Percentiles rank a stretch among this genome's conserved stretches.
Conservation (phyloP, 129 eudicot genomes). For the Dittrichia graveolens region DNA sequence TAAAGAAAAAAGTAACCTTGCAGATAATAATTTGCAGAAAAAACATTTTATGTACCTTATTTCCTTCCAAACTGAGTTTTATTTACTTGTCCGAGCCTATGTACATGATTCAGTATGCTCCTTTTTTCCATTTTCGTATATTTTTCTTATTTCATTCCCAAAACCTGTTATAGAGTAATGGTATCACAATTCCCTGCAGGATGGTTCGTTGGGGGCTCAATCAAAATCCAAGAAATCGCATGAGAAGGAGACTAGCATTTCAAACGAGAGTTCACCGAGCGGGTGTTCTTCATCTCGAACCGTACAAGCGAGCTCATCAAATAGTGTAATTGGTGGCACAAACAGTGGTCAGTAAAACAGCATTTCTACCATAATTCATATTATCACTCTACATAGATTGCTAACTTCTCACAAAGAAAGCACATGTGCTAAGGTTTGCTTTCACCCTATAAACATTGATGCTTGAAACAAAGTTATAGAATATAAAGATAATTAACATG, state of each 20-base stretch:
- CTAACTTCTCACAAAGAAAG: conserved; percentile 34
- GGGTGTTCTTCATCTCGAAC: conserved; percentile 82
- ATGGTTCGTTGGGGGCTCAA: conserved; percentile 45
- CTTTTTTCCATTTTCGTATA: not conserved
- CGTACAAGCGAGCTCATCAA: conserved; percentile 76
- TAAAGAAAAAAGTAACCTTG: not conserved
- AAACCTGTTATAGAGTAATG: conserved; percentile 9
- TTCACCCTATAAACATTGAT: conserved; percentile 11
- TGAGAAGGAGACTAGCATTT: conserved; percentile 54
- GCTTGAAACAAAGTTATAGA: not conserved
- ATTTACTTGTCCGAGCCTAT: no score
- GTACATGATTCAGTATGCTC: not conserved
- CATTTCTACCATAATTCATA: conserved; percentile 1
- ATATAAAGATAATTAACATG: no score
- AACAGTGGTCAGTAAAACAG: conserved; percentile 33
- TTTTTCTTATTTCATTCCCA: not conserved
- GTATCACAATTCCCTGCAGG: conserved; percentile 48
- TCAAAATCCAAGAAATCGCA: conserved; percentile 47
- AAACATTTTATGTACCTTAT: not conserved
- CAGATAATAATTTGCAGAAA: conserved; percentile 2
- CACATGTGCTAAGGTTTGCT: conserved; percentile 13
- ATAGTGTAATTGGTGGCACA: conserved; percentile 62
- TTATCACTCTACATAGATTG: conserved; percentile 22
- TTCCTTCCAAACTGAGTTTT: not conserved
- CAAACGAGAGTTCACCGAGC: conserved; percentile 76